Conservation (phyloP, 2,329 filamentous ascomycete genomes). For the Fusarium sp. region DNA sequence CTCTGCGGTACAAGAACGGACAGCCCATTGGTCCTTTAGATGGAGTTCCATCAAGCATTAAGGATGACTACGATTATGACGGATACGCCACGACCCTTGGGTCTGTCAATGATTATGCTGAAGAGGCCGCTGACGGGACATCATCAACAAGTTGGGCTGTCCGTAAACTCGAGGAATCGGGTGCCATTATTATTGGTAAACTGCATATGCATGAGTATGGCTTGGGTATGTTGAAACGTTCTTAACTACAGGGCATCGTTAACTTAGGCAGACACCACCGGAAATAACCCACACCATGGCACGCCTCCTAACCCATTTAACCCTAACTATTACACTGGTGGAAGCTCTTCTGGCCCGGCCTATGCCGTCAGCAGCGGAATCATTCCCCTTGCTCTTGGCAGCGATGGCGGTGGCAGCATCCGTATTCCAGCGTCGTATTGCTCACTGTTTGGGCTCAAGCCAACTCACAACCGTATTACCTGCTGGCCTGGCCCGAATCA, state of each 20-base stretch:
- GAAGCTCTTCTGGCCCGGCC: conserved; percentile 79
- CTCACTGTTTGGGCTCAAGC: conserved; percentile 80
- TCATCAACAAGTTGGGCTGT: conserved; percentile 76
- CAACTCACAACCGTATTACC: conserved; percentile 76
- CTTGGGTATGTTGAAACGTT: conserved; percentile 61
- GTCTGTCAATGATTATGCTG: conserved; percentile 70
- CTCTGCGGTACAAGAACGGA: conserved; percentile 62
- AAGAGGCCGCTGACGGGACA: conserved; percentile 52
- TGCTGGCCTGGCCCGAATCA: conserved; percentile 68
- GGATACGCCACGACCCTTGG: conserved; percentile 78
- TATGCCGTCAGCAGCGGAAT: conserved; percentile 78
- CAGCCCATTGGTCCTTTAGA: conserved; percentile 74
- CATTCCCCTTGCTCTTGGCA: conserved; percentile 77
- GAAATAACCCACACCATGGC: conserved; percentile 78
- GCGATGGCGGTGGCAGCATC: conserved; percentile 80
- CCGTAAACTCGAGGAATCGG: conserved; percentile 75
- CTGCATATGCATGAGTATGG: conserved; percentile 83
- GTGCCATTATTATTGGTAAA: conserved; percentile 79
- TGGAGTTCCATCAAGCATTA: conserved; percentile 79
- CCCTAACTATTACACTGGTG: conserved; percentile 78
- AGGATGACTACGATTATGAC: conserved; percentile 82
- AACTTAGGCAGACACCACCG: conserved; percentile 70
- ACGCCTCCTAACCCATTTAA: conserved; percentile 85
- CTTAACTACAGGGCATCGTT: not conserved
- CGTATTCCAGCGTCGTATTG: conserved; percentile 80